Evolutionary conservation across 306 rosid genomes (phyloP).

Genomic region (Quercus dentata): DNA sequence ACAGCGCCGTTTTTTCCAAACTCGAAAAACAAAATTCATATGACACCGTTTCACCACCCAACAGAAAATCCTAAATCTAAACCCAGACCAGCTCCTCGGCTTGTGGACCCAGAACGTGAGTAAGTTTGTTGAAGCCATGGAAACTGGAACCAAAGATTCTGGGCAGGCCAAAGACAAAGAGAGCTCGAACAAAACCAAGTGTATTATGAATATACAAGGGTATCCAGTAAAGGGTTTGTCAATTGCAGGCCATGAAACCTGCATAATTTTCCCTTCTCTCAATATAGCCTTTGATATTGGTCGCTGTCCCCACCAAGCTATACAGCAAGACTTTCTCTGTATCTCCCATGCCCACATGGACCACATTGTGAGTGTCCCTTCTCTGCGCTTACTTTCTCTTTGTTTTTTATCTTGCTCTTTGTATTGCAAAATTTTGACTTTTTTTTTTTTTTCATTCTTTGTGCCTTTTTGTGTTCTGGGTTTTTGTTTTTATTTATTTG

Average conservation of each 20-base stretch:
- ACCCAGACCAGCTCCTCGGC: too few species aligned
- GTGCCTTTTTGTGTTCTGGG: neutral
- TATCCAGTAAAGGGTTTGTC: slow-evolving; percentile 80
- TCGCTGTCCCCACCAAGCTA: slow-evolving; percentile 89
- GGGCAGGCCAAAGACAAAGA: slow-evolving; percentile 1
- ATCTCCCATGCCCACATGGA: slow-evolving; percentile 98
- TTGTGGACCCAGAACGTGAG: too few species aligned
- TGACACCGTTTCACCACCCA: too few species aligned
- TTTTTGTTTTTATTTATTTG: neutral
- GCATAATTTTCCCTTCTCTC: slow-evolving; percentile 70
- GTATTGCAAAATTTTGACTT: neutral
- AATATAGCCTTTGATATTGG: slow-evolving; percentile 85
- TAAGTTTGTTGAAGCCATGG: neutral
- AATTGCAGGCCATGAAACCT: slow-evolving; percentile 95
- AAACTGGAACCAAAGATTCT: slow-evolving; percentile 4
- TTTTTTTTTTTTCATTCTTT: neutral
- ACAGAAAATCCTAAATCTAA: too few species aligned
- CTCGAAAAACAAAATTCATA: too few species aligned
- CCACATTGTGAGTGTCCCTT: slow-evolving; percentile 72
- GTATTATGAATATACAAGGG: slow-evolving; percentile 60
- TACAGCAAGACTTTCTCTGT: slow-evolving; percentile 66
- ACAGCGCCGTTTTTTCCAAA: too few species aligned
- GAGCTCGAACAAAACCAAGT: slow-evolving; percentile 35
- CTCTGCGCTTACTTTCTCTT: neutral
- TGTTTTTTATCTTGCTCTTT: neutral